These are phyloP conservation scores for Trichoderma sp. DNA, from an alignment of 2,329 filamentous ascomycete species.

Conservation along the genomic window DNA sequence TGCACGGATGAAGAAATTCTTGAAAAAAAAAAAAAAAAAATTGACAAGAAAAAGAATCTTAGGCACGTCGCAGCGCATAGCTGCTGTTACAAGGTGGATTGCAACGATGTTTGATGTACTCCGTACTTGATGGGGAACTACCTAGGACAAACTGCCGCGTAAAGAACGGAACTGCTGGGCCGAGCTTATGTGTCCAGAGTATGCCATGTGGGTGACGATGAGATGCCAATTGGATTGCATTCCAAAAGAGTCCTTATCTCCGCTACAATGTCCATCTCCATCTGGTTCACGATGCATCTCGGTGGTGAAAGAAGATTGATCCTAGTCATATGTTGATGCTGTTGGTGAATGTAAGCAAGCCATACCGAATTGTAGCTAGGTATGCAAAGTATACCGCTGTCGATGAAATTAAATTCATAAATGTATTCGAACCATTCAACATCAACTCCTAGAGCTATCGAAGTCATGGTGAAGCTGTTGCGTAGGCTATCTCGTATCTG, in stretches of 20 bases:
- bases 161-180: background rate
- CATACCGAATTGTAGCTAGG: background rate
- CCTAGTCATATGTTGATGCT: background rate
- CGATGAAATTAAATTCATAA: background rate
- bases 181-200: background rate
- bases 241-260: background rate
- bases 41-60: too few species aligned
- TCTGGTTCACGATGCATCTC: background rate
- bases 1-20: background rate
- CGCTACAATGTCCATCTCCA: background rate
- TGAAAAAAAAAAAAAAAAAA: background rate
- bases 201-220: background rate
- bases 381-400: background rate
- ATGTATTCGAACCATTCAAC: background rate
- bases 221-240: background rate
- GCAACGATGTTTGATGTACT: background rate
- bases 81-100: background rate
- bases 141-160: background rate
- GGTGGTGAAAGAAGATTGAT: background rate
- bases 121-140: background rate
- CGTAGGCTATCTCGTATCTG: background rate
- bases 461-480: background rate
- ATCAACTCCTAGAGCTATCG: background rate
- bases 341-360: background rate
- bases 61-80: background rate